These are phyloP conservation scores for Fusarium begoniae DNA, from an alignment of 2,329 filamentous ascomycete species.

Conservation along the genomic window DNA sequence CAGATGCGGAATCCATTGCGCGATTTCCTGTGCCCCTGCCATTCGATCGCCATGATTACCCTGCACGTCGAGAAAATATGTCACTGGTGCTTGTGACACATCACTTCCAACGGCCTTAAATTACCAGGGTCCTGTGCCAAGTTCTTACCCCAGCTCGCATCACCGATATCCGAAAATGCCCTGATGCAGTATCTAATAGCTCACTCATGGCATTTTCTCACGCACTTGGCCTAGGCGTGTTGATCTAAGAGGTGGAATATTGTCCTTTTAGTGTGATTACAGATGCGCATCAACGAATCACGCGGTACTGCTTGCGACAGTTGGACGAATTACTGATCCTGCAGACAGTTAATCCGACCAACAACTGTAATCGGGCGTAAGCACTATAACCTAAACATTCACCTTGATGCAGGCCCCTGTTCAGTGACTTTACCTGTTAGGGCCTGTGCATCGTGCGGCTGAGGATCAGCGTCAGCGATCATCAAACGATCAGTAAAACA, in stretches of 20 bases:
- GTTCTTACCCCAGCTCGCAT: neutral
- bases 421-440: neutral
- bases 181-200: neutral
- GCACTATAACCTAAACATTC: neutral
- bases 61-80: neutral
- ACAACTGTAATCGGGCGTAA: neutral
- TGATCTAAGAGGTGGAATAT: neutral
- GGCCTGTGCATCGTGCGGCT: slow-evolving; percentile 6
- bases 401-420: neutral
- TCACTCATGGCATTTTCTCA: neutral
- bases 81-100: neutral
- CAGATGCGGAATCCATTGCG: neutral
- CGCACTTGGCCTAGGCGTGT: accelerated
- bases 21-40: neutral
- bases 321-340: neutral
- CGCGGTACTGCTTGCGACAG: neutral
- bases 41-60: neutral
- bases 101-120: neutral
- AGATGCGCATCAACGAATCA: neutral
- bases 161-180: neutral
- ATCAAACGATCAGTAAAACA: neutral
- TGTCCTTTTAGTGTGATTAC: neutral
- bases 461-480: neutral
- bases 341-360: too few relatives aligned
- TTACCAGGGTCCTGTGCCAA: neutral